phyloP scores from a whole-genome alignment of 2,329 filamentous ascomycete species.

The Fusarium coffeatum region DNA sequence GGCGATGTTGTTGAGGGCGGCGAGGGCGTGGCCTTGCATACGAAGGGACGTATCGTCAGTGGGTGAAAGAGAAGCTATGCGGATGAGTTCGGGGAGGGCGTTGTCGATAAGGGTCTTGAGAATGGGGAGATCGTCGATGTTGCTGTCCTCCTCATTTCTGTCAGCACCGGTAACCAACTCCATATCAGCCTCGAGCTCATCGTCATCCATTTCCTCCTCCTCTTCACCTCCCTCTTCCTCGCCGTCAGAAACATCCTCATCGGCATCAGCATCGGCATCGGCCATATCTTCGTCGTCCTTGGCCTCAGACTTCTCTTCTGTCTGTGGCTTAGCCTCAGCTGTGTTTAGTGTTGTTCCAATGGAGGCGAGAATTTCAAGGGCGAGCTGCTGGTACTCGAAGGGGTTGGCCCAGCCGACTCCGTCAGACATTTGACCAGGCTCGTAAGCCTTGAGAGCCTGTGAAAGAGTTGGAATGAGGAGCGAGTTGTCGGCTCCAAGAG shows the following conservation, averaged over 20 bases:
- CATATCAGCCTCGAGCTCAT: constrained; percentile 72
- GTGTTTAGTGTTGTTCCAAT: constrained; percentile 70
- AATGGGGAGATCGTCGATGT: constrained; percentile 65
- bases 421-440: constrained; percentile 46
- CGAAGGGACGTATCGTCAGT: constrained; percentile 56
- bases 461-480: constrained; percentile 53
- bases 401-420: constrained; percentile 55
- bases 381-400: constrained; percentile 63
- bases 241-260: constrained; percentile 52
- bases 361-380: constrained; percentile 71
- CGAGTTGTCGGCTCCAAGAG: constrained; percentile 50
- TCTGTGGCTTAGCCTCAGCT: constrained; percentile 53
- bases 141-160: constrained; percentile 53
- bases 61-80: constrained; percentile 57
- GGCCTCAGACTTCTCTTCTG: constrained; percentile 54
- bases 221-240: constrained; percentile 53
- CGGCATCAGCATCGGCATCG: constrained; percentile 43
- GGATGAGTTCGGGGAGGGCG: constrained; percentile 59
- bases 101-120: constrained; percentile 57
- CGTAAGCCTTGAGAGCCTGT: constrained; percentile 47
- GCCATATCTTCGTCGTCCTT: constrained; percentile 56
- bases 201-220: constrained; percentile 66
- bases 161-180: constrained; percentile 68
- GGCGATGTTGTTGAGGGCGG: constrained; percentile 73
- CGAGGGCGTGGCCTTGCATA: constrained; percentile 66